Base-by-base conservation (phyloP, 805 yeast genomes). In the Ogataea methanolica region DNA sequence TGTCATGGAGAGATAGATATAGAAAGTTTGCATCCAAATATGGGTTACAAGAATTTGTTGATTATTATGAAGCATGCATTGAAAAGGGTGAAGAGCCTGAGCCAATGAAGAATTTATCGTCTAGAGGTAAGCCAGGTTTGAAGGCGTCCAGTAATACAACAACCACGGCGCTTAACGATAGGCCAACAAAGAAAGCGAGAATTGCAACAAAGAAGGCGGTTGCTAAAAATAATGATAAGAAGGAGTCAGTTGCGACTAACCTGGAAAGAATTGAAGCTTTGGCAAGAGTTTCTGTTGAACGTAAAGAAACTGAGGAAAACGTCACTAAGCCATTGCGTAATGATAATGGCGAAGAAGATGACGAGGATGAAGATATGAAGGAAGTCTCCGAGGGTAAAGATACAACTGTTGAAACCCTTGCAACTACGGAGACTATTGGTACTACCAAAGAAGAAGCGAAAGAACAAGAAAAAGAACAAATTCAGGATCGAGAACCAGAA, bases 1-100 rank as follows among this genome's bases (percentile, higher is more conserved):
- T 78, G 58, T 82, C 91, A n/a, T 87, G 92, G 91, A 79, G 94
- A 63, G 94, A 86, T 61, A 73, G 94, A 52, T 86, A 78, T 62
- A 70, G 92, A 54, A 86, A 85, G 64, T 85, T 83, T 65, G 79
- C 84, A 11, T 62, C 77, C 4, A 70, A 71, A n/a, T 81, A 74
- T 57, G 90, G 90, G 31, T 71, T 85, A 47, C 78, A 76, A 52
- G 70, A 72, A 38, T 85, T 79, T 57, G 69, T 80, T 38, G 58
- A 60, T 3, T 80, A 81, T 56, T 83, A 78, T 61, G 79, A 79
- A 33, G 57, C 58, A 1, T 73, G 75, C 51, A 44, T 59, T 15
- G 58, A 56, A 6, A 64, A 67, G 16, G 71, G 70, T 33, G 58
- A 66, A 35, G 60, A 50, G 4, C 85, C 87, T 3, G 72, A 71